Conservation (phyloP, 805 yeast genomes). For the Candida sonorensis region DNA sequence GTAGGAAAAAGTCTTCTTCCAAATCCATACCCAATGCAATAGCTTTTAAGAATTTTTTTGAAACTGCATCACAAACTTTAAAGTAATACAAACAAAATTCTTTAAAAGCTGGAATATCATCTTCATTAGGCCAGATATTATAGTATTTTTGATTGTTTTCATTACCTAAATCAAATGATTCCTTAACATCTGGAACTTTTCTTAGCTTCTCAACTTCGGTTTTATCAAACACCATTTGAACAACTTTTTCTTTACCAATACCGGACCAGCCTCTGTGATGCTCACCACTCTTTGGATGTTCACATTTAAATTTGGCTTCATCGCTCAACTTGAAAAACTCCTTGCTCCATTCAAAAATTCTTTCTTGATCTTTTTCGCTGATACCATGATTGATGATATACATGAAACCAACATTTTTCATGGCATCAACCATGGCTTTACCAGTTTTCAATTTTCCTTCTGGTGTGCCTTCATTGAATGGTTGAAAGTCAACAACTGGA, state of each 20-base stretch:
- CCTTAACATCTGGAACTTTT: constrained; percentile 25
- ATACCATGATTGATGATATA: constrained; percentile 18
- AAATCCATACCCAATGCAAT: constrained; percentile 25
- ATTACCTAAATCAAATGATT: constrained; percentile 28
- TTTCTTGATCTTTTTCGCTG: constrained; percentile 8
- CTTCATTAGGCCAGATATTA: constrained; percentile 20
- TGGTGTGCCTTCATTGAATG: constrained; percentile 18
- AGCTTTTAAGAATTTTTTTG: constrained; percentile 20
- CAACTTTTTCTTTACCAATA: constrained; percentile 18
- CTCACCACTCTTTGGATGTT: constrained; percentile 14
- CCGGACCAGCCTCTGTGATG: constrained; percentile 23
- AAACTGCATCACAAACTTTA: constrained; percentile 16
- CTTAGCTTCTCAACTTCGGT: constrained; percentile 9
- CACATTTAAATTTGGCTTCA: constrained; percentile 19
- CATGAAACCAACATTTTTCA: constrained; percentile 19
- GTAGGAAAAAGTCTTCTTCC: constrained; percentile 21
- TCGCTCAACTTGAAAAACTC: constrained; percentile 19
- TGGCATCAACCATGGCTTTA: constrained; percentile 19
- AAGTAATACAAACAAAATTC: constrained; percentile 13
- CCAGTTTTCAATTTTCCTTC: constrained; percentile 19
- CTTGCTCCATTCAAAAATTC: constrained; percentile 16
- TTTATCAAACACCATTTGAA: constrained; percentile 17
- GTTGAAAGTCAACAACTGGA: constrained; percentile 25
- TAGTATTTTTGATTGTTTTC: constrained; percentile 11
- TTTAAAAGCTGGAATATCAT: constrained; percentile 23